These are phyloP conservation scores for Moelleriella libera DNA, from an alignment of 2,329 filamentous ascomycete species.

Conservation along the genomic window DNA sequence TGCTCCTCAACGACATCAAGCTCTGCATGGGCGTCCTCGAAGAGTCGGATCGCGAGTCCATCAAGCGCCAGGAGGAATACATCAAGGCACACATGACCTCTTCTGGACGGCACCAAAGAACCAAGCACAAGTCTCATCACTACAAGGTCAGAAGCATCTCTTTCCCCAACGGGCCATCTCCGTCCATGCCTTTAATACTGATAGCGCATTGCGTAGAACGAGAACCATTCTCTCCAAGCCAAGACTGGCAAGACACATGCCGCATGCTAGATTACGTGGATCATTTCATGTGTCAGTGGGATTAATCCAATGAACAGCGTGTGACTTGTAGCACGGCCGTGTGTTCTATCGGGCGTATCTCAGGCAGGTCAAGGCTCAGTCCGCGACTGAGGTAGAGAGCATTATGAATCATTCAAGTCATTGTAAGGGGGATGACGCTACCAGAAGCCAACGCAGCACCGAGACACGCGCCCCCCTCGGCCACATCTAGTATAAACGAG, in stretches of 20 bases:
- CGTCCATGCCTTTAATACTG: constrained; percentile 2
- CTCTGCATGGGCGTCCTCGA: constrained; percentile 58
- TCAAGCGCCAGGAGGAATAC: constrained; percentile 56
- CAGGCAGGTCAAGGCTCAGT: too few relatives aligned
- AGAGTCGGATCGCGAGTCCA: constrained; percentile 56
- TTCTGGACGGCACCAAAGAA: constrained; percentile 37
- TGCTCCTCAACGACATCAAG: constrained; percentile 65
- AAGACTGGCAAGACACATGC: constrained; percentile 85
- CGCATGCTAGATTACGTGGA: constrained; percentile 49
- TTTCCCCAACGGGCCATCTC: not conserved
- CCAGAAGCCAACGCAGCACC: not conserved
- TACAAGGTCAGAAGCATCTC: constrained; percentile 27
- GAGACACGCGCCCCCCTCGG: not conserved
- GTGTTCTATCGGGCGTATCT: too few relatives aligned
- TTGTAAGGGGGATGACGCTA: not conserved
- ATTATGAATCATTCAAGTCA: not conserved
- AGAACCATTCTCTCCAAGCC: constrained; percentile 78
- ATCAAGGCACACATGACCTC: constrained; percentile 41
- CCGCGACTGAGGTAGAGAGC: too few relatives aligned
- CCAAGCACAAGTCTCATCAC: constrained; percentile 23
- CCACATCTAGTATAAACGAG: too few relatives aligned
- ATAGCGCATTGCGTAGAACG: constrained; percentile 31
- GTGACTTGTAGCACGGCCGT: too few relatives aligned
- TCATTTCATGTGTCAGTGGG: not conserved
- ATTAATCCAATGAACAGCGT: not conserved